Conservation (phyloP, 257 asterid species). For the Ocimum tenuiflorum region DNA sequence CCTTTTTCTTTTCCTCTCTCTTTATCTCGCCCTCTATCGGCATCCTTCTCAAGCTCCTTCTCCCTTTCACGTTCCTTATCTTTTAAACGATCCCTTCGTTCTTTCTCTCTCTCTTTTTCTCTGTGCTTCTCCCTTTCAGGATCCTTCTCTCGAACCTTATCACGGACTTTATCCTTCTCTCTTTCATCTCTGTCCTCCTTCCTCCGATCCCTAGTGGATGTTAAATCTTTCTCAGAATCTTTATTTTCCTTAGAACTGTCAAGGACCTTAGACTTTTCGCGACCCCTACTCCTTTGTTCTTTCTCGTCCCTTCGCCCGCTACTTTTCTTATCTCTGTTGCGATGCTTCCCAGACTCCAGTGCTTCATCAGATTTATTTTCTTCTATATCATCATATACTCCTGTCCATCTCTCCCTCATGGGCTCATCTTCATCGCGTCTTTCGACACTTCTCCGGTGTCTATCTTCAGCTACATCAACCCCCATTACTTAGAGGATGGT, state of each 20-base stretch:
- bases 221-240: constrained; percentile 40
- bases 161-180: constrained; percentile 50
- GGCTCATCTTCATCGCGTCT: constrained; percentile 44
- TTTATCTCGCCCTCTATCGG: constrained; percentile 38
- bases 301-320: constrained; percentile 56
- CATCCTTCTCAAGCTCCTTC: constrained; percentile 37
- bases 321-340: constrained; percentile 55
- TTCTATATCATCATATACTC: constrained; percentile 42
- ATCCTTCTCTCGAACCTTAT: constrained; percentile 49
- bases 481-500: constrained; percentile 26
- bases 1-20: constrained; percentile 51
- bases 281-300: constrained; percentile 57
- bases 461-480: constrained; percentile 31
- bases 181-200: constrained; percentile 62
- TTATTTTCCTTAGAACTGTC: constrained; percentile 39
- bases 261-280: constrained; percentile 42
- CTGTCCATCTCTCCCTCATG: constrained; percentile 51
- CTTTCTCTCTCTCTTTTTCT: constrained; percentile 59
- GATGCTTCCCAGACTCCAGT: constrained; percentile 47
- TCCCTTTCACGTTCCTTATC: constrained; percentile 52
- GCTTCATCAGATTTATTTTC: constrained; percentile 41
- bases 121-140: constrained; percentile 49
- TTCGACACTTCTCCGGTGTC: constrained; percentile 48
- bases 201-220: constrained; percentile 51
- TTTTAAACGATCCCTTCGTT: constrained; percentile 48